Evolutionary conservation across 73 alveolate genomes (phyloP).

Genomic region (Paramecium sexaurelia): DNA sequence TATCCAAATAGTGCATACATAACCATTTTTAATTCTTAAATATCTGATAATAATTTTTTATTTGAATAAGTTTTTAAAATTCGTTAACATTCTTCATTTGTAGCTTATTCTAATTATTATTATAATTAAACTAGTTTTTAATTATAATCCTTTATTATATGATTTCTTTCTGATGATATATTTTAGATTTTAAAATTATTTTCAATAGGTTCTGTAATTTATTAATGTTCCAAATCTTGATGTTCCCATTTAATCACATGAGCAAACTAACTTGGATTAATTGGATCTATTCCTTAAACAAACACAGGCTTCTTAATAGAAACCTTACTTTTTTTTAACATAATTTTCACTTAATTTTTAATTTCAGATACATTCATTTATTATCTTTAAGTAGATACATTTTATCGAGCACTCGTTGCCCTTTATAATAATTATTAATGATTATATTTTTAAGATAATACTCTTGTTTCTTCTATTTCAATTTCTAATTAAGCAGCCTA

Average conservation of each 20-base stretch:
- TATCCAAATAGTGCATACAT: constrained; percentile 51
- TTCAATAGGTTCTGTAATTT: constrained; percentile 4
- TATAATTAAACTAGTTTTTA: constrained; percentile 11
- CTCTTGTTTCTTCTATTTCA: constrained; percentile 50
- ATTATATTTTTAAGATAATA: background rate
- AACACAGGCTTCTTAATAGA: constrained; percentile 38
- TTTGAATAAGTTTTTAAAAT: constrained; percentile 20
- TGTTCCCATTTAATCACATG: constrained; percentile 49
- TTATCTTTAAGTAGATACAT: background rate
- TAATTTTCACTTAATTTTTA: constrained; percentile 22
- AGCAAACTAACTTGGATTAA: constrained; percentile 40
- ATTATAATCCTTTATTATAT: background rate
- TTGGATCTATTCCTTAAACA: constrained; percentile 53
- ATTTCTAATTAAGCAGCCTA: constrained; percentile 9
- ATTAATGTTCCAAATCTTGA: constrained; percentile 12
- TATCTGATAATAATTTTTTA: constrained; percentile 19
- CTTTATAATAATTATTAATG: background rate
- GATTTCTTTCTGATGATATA: background rate
- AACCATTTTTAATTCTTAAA: constrained; percentile 46
- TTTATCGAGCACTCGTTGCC: background rate
- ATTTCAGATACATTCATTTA: background rate
- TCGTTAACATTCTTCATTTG: background rate
- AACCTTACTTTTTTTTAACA: constrained; percentile 36
- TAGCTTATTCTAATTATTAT: background rate
- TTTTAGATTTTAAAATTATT: background rate